Evolutionary conservation across 2,329 filamentous ascomycete species (phyloP), one percentile per base, ranked within the genome.

Genomic region (Nemania diffusa): DNA sequence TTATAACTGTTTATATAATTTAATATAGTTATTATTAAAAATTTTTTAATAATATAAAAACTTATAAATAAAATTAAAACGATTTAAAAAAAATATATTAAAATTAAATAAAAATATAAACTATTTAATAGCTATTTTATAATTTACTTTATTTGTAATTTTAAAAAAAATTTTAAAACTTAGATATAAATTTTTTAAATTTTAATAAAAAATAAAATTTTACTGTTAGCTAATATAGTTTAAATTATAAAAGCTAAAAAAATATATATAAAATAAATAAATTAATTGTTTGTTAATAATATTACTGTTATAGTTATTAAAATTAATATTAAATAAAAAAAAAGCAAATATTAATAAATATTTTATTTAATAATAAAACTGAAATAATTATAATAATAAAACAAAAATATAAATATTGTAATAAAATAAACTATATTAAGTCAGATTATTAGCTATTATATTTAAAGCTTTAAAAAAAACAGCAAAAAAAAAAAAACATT

Each of bases 131-230:
- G n/a, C n/a, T n/a, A n/a, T n/a, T 24, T 58, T 34, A 48, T 9
- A 17, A 5, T 48, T 15, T 48, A 34, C 34, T 58, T 58, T 48
- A 20, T 58, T 6, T 15, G 9, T 5, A 13, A 22, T 22, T 22
- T 57, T 57, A 32, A 24, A n/a, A 6, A 57, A 1, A 15, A 57
- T 11, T 57, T 57, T 57, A 57, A 32, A 13, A 2, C 24, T 22
- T 57, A 32, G 13, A 8, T 9, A 2, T 57, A 57, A 57, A n/a
- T 57, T 6, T 57, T 57, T 22, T 57, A 46, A 32, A 57, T 13
- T 6, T 57, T 46, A 11, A 22, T 57, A 46, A 11, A 17, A 11
- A 46, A 7, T 20, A 29, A 22, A 13, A 37, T 46, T 32, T 57
- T 46, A 15, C 32, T 20, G n/a, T 11, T 57, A 13, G 17, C 26